Evolutionary conservation across 208 protist genomes (phyloP), one percentile per base, ranked within the genome.

Genomic region (Leishmania lainsoni): DNA sequence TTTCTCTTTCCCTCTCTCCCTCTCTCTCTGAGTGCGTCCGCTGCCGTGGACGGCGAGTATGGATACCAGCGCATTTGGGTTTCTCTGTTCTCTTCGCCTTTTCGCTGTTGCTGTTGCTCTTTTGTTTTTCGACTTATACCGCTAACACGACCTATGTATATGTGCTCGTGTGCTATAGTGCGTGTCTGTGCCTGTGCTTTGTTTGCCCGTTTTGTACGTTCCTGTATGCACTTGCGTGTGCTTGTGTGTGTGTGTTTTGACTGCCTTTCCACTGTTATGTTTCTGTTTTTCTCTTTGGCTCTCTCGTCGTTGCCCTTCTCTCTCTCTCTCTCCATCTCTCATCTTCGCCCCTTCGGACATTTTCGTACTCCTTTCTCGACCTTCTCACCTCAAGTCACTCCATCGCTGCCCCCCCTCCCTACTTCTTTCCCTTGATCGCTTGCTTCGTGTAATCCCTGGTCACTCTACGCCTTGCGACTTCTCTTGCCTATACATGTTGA

Each of bases 231-330:
- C 51, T 63, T 71, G 68, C 49, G 68, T 72, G 39, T 48, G 35
- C 45, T 39, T 29, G 39, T 29, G 70, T 74, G 68, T 52, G 45
- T 32, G 45, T 80, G 74, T 79, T 39, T 76, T 10, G 26, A 6
- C 52, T 81, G 35, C 68, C 78, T 80, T 78, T 22, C 65, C 65
- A 56, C 66, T 78, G 45, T 78, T 81, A 45, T 79, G 51, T 65
- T 49, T 20, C 49, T 39, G 45, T 61, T 26, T 81, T 85, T 56
- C 78, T 56, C 8, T 54, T n/a, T 51, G 45, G 17, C 35, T 22
- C 32, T 51, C 49, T 56, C 52, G 22, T 81, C 17, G 68, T 76
- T 72, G 14, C 48, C 61, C 29, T 32, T 71, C 32, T 45, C 32
- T 45, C 48, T 83, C 58, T 16, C 75, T 79, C 59, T 75, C 75